Evolutionary conservation across 805 yeast species (phyloP).

Genomic region (Metschnikowia anglica): DNA sequence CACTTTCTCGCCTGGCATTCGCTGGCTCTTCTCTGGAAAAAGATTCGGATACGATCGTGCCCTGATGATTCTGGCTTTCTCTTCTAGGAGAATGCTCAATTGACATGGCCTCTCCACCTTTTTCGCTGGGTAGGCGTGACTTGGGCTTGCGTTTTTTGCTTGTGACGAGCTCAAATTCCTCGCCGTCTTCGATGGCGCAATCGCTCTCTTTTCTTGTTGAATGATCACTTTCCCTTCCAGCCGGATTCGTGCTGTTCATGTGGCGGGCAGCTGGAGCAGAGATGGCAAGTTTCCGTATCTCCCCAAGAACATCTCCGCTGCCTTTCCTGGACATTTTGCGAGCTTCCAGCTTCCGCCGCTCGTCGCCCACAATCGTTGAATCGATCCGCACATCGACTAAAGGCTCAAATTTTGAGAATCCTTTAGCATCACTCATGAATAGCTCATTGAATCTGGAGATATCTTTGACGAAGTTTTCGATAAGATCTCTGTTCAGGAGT

Average conservation of each 20-base stretch:
- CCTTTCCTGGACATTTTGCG: constrained; percentile 26
- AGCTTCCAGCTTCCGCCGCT: constrained; percentile 24
- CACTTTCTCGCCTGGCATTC: not conserved
- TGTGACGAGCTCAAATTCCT: constrained; percentile 30
- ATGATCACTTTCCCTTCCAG: not conserved
- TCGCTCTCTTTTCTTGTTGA: constrained; percentile 11
- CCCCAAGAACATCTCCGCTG: constrained; percentile 23
- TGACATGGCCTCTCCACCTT: not conserved
- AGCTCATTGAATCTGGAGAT: constrained; percentile 26
- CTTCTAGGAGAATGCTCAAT: not conserved
- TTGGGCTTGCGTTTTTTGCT: constrained; percentile 22
- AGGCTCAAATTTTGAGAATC: constrained; percentile 35
- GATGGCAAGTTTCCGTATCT: constrained; percentile 27
- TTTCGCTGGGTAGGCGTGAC: not conserved
- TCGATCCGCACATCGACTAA: constrained; percentile 33
- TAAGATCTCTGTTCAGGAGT: not conserved
- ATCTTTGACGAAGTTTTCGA: constrained; percentile 23
- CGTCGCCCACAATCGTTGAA: constrained; percentile 11
- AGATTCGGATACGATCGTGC: not conserved
- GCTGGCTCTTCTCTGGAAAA: not conserved
- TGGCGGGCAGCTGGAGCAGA: constrained; percentile 1
- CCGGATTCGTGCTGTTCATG: not conserved
- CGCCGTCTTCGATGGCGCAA: constrained; percentile 24
- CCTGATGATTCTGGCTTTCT: not conserved
- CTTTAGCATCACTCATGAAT: constrained; percentile 37